phyloP scores from a whole-genome alignment of 768 basidiomycete species.

The Amanita polypyramis region DNA sequence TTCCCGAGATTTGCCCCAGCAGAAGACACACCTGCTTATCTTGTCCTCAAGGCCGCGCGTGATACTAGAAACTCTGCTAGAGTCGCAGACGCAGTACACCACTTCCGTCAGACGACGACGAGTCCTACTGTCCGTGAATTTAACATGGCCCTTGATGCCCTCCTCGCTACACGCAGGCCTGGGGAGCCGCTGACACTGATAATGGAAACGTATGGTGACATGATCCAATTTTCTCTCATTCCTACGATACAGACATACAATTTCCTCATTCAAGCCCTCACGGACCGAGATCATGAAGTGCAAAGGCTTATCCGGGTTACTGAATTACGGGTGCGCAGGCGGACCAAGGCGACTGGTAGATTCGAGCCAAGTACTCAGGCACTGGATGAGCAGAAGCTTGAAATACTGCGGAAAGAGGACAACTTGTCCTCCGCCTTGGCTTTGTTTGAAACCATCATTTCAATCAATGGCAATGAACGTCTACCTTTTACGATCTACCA shows the following conservation, averaged over 20 bases:
- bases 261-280: constrained; percentile 49
- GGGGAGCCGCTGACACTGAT: constrained; percentile 49
- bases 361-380: constrained; percentile 13
- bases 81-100: constrained; percentile 25
- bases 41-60: constrained; percentile 18
- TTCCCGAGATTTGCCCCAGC: not conserved
- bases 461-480: constrained; percentile 14
- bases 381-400: constrained; percentile 28
- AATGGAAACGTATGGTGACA: constrained; percentile 60
- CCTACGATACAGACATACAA: constrained; percentile 59
- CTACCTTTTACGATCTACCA: constrained; percentile 34
- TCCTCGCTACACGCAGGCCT: constrained; percentile 31
- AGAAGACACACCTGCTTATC: constrained; percentile 11
- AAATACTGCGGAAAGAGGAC: constrained; percentile 45
- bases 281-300: constrained; percentile 60
- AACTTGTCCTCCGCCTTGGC: constrained; percentile 64
- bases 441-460: constrained; percentile 53
- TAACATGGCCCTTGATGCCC: constrained; percentile 50
- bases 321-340: constrained; percentile 29
- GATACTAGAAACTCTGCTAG: constrained; percentile 15
- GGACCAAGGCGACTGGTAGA: constrained; percentile 16
- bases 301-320: constrained; percentile 31
- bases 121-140: constrained; percentile 40
- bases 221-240: constrained; percentile 48
- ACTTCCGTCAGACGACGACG: constrained; percentile 18